These are phyloP conservation scores for Nitzschia sp. DNA, from an alignment of 108 stramenopile genomes.

Conservation along the genomic window DNA sequence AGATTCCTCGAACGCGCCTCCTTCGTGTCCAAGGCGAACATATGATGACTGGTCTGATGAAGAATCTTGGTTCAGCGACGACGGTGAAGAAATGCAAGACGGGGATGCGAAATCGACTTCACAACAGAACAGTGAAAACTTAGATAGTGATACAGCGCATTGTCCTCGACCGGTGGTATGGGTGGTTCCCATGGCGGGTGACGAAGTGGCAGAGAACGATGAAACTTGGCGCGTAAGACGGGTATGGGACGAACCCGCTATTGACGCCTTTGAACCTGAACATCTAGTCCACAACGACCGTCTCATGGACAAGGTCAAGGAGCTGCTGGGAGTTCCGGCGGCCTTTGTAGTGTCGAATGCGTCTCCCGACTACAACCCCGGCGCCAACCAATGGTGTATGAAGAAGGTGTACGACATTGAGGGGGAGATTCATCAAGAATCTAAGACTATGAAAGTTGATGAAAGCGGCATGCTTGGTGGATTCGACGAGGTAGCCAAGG, in stretches of 20 bases:
- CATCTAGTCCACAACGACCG: not conserved
- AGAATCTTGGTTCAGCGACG: not conserved
- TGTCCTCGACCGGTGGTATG: not conserved
- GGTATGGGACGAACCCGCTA: constrained; percentile 2
- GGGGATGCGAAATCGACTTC: no score
- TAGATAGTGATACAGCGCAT: not conserved
- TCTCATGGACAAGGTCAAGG: not conserved
- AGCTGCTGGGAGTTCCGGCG: not conserved
- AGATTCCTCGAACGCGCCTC: not conserved
- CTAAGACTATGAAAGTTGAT: not conserved
- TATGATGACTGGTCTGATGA: constrained; percentile 5
- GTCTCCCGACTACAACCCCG: constrained; percentile 1
- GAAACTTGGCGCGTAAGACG: constrained; percentile 6
- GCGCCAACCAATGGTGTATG: not conserved
- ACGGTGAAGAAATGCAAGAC: not conserved
- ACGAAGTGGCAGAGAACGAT: not conserved
- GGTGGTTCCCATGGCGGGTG: not conserved
- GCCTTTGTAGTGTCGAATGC: not conserved
- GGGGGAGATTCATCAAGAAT: constrained; percentile 1
- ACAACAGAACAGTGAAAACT: not conserved
- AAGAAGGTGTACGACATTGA: constrained; percentile 16
- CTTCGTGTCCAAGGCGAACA: not conserved
- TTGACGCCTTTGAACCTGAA: constrained; percentile 1
- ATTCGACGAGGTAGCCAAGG: not conserved
- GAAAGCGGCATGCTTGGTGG: not conserved